Percentiles rank a stretch among this genome's conserved stretches.
Conservation (phyloP, 1,284 basidiomycete genomes). For the Sporisorium sorghi region DNA sequence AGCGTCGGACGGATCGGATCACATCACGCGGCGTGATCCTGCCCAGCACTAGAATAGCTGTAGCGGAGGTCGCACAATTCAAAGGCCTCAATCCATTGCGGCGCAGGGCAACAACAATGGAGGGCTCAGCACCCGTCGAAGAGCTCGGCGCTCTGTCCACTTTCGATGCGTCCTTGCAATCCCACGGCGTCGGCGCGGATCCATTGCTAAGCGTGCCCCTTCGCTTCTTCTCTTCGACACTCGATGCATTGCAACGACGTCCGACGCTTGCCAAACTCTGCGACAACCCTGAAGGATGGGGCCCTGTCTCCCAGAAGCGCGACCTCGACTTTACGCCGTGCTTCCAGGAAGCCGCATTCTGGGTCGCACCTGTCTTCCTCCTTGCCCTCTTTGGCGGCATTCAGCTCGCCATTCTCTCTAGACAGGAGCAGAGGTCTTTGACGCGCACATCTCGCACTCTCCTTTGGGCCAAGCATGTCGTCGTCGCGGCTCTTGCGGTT, state of each 20-base stretch:
- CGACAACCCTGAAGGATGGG: constrained; percentile 73
- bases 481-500: constrained; percentile 76
- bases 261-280: constrained; percentile 24
- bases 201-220: constrained; percentile 34
- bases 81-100: no score
- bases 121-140: constrained; percentile 25
- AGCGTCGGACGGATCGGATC: neutral
- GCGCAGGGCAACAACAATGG: no score
- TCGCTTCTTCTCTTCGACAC: constrained; percentile 34
- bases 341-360: constrained; percentile 76
- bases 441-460: constrained; percentile 45
- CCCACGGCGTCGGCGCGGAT: constrained; percentile 22
- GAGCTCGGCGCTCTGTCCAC: constrained; percentile 29
- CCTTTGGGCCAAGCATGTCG: constrained; percentile 61
- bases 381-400: constrained; percentile 51
- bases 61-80: neutral
- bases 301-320: constrained; percentile 74
- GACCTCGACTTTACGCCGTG: constrained; percentile 85
- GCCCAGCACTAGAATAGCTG: neutral
- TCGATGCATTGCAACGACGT: constrained; percentile 12
- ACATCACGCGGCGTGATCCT: neutral
- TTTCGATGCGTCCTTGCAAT: constrained; percentile 28
- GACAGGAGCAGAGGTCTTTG: constrained; percentile 29
- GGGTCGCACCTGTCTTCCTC: constrained; percentile 53
- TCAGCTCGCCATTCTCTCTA: constrained; percentile 31